These are phyloP conservation scores for Colletotrichum limetticola DNA, from an alignment of 2,329 filamentous ascomycete genomes.

Conservation along the genomic window DNA sequence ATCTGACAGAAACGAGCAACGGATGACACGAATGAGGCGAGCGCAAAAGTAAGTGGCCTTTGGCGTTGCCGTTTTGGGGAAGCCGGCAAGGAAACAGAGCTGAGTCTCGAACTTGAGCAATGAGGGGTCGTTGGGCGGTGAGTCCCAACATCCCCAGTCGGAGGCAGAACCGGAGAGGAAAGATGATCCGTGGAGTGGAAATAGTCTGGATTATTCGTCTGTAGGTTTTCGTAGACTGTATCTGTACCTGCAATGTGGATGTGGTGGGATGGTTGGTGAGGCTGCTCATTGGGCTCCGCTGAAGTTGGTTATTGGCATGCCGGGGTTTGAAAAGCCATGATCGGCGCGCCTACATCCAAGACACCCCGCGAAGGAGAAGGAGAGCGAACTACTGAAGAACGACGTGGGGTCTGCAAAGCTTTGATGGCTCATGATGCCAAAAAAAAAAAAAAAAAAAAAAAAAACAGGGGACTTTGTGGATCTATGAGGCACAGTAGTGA, in stretches of 20 bases:
- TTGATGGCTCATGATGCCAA: neutral
- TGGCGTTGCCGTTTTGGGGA: neutral
- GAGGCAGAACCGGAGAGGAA: neutral
- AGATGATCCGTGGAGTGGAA: neutral
- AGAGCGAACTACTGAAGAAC: neutral
- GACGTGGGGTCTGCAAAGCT: neutral
- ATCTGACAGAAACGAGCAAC: slow-evolving; percentile 11
- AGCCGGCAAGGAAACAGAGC: neutral
- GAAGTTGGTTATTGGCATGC: neutral
- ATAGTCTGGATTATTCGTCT: neutral
- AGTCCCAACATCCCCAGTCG: neutral
- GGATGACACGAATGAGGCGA: slow-evolving; percentile 21
- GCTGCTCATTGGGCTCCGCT: slow-evolving; percentile 20
- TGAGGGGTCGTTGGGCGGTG: slow-evolving; percentile 4
- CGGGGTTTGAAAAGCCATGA: slow-evolving; percentile 11
- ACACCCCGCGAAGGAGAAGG: slow-evolving; percentile 2
- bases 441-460: too few relatives aligned
- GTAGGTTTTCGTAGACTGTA: neutral
- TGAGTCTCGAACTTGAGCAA: neutral
- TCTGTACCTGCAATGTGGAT: slow-evolving; percentile 9
- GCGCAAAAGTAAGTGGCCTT: neutral
- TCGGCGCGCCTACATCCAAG: slow-evolving; percentile 6
- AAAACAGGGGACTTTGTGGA: neutral
- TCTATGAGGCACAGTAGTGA: neutral
- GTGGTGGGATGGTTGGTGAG: slow-evolving; percentile 18